Base-by-base conservation (phyloP, 2,329 filamentous ascomycete genomes). In the Colletotrichum melonis region DNA sequence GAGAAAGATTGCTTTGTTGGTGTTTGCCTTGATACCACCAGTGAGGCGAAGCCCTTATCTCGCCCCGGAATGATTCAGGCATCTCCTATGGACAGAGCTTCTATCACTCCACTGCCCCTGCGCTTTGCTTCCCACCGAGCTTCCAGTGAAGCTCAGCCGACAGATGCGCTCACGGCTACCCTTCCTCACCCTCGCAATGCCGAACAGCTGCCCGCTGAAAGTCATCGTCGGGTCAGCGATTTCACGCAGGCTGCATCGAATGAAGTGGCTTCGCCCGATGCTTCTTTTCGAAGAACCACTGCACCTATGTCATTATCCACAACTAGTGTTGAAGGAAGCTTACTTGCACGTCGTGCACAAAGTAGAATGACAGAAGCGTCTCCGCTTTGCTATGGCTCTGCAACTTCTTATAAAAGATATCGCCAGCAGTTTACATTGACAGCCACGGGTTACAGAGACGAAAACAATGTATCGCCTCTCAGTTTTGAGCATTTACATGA, bases 361-460 rank as follows among this genome's bases (percentile, higher is more conserved):
- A 55, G n/a, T 49, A 22, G 56, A 28, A 16, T 49, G 35, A 35
- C n/a, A 8, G 46, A 49, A 54, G 46, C 49, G 4, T 26, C 30
- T 5, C 5, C 22, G 16, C 9, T 24, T 49, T 56, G 55, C 8
- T 56, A 67, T 30, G 49, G 14, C 35, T 66, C 71, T 62, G 49
- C 67, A 42, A 60, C 65, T 24, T 57, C 67, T 11, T 42, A 19
- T 14, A 12, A 67, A 54, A 71, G 56, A 22, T 56, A 62, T 19
- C 42, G 62, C 24, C 14, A 60, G 5, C 46, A 56, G 28, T 30
- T 24, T 11, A 62, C 62, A 32, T 49, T 67, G 5, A n/a, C 28
- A 5, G 22, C 46, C 3, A 30, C 55, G 12, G 26, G 22, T 57
- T 28, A 26, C 9, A 42, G 28, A 22, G 56, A 66, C 3, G 38